Evolutionary conservation across 2,329 filamentous ascomycete species (phyloP).

Genomic region (Pseudogymnoascus sp.): DNA sequence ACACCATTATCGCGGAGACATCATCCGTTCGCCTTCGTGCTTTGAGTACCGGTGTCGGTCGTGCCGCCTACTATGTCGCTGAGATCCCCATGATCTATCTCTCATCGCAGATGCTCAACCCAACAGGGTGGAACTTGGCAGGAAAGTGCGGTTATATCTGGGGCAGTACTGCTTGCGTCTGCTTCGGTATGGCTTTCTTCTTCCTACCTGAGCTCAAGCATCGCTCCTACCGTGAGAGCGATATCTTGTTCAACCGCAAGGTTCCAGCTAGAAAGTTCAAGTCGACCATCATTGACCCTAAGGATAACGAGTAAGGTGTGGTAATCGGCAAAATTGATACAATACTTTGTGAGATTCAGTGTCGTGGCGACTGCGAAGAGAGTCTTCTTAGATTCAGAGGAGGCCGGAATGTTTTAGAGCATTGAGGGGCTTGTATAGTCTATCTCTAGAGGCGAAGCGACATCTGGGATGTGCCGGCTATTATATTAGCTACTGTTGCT

Average conservation of each 20-base stretch:
- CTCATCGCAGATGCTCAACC: constrained; percentile 34
- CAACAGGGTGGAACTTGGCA: constrained; percentile 32
- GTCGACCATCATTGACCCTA: constrained; percentile 45
- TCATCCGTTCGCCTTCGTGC: constrained; percentile 1
- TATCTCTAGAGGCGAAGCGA: background rate
- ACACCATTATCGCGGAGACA: background rate
- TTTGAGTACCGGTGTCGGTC: constrained; percentile 27
- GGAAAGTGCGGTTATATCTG: constrained; percentile 39
- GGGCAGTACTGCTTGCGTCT: constrained; percentile 49
- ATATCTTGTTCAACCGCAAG: constrained; percentile 33
- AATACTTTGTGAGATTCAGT: background rate
- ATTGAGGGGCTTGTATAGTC: background rate
- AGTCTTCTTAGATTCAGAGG: background rate
- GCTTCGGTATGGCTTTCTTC: constrained; percentile 41
- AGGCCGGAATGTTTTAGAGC: background rate
- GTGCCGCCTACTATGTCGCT: constrained; percentile 26
- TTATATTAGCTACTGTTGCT: background rate
- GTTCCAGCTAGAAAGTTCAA: constrained; percentile 31
- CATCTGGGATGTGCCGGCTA: background rate
- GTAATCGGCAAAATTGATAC: background rate
- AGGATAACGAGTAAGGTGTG: constrained; percentile 49
- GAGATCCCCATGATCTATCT: constrained; percentile 21
- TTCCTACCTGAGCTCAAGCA: constrained; percentile 48
- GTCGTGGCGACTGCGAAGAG: background rate
- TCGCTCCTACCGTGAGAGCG: constrained; percentile 37